A percentile compares a stretch with the other conserved stretches of the same genome.
Conservation (phyloP, 139 green algal genomes). For the Trebouxia sp. region DNA sequence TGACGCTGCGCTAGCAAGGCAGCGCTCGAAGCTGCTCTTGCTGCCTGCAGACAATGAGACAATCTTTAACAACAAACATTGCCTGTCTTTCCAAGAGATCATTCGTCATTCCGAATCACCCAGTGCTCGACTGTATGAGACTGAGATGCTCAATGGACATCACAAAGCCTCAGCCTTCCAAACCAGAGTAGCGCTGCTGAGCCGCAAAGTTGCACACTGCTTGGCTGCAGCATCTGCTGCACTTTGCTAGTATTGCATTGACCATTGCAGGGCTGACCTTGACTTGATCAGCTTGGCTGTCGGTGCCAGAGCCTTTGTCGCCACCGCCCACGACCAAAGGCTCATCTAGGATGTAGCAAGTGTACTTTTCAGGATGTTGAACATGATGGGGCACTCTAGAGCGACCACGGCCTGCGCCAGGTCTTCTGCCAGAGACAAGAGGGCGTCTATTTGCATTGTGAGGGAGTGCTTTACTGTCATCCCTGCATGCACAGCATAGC, state of each 20-base stretch:
- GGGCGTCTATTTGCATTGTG: not conserved
- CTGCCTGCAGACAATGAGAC: not conserved
- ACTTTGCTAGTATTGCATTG: too few species aligned
- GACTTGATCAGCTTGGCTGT: not conserved
- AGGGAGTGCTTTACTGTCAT: not conserved
- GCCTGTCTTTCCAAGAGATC: too few species aligned
- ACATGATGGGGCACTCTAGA: constrained; percentile 52
- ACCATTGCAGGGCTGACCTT: constrained; percentile 14
- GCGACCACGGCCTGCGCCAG: not conserved
- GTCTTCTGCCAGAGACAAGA: not conserved
- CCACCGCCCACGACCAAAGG: constrained; percentile 55
- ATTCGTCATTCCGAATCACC: too few species aligned
- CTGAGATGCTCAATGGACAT: too few species aligned
- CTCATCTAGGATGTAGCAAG: constrained; percentile 56
- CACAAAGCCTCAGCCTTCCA: too few species aligned
- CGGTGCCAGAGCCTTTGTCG: not conserved
- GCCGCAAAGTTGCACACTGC: too few species aligned
- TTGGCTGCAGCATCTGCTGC: not conserved
- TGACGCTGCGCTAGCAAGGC: not conserved
- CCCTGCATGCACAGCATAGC: too few species aligned
- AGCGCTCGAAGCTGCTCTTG: constrained; percentile 13
- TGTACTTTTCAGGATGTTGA: constrained; percentile 42
- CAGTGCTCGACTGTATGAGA: too few species aligned
- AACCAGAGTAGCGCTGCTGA: too few species aligned
- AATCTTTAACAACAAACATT: too few species aligned